Base-by-base conservation (phyloP, 306 rosid genomes). In the Fagus crenata region DNA sequence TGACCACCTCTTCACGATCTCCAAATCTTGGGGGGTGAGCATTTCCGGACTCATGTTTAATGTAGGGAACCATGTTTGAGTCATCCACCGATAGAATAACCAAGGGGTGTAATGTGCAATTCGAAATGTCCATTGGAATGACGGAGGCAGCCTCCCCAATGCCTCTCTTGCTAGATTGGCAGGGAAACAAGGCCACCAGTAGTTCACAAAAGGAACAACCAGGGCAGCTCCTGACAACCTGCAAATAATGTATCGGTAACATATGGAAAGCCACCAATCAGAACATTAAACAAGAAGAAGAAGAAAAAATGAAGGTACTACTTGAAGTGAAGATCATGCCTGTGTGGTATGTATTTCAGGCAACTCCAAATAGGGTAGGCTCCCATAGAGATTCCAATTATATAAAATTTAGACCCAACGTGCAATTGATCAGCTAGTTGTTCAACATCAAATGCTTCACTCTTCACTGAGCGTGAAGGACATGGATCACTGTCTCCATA, bases 401-500 rank as follows among this genome's bases (percentile, higher is more conserved):
- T 51, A 46, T 93, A 89, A 80, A 93, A 91, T 37, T 82, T 90
- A 9, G 84, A 28, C 35, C 97, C 97, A 67, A 90, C 71, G 28
- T 85, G 81, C 76, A 93, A 39, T 63, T 61, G 83, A 81, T 93
- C 94, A n/a, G 98, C 97, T 49, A 93, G 89, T 81, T 93, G 91
- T 85, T 91, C 81, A 73, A 93, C 87, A 77, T 91, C 96, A 80
- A 81, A 90, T n/a, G 98, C 97, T 79, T 93, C 98, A 31, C 89
- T 89, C 85, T 87, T 91, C 60, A 87, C 97, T 3, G 96, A 83
- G 17, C 98, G 96, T 13, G 76, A 81, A 28, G 97, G 93, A 81
- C 86, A 35, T 2, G 98, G 97, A 78, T 91, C 94, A 75, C 97
- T 93, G 32, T 93, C 98, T 49, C 98, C 93, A 69, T 93, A 89